These are phyloP conservation scores for Annona squamosa DNA, from an alignment of 164 flowering plant genomes.

Conservation along the genomic window DNA sequence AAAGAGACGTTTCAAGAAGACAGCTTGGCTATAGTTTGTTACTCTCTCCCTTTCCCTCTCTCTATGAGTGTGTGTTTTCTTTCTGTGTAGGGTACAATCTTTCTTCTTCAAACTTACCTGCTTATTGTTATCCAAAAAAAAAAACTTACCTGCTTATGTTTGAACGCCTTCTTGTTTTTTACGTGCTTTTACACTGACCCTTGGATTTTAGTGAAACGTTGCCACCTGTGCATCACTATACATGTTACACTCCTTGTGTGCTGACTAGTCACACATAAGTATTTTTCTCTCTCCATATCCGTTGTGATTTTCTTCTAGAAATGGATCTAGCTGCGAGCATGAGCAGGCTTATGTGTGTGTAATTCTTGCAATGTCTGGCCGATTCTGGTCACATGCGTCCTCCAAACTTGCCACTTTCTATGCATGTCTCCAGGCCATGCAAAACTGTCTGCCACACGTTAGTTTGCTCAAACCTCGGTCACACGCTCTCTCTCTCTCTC, in stretches of 20 bases:
- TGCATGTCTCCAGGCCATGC: no score
- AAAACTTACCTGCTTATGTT: no score
- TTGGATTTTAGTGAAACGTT: background rate
- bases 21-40: conserved; percentile 44
- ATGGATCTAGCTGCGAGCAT: no score
- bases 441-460: no score
- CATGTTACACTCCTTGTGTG: no score
- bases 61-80: background rate
- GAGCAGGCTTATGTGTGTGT: no score
- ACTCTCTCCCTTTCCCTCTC: conserved; percentile 20
- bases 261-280: background rate
- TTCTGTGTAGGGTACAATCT: background rate
- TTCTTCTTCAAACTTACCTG: background rate
- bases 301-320: no score
- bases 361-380: no score
- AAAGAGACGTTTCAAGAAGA: conserved; percentile 48
- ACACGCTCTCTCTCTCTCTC: background rate
- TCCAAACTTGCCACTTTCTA: no score
- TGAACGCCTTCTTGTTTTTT: background rate
- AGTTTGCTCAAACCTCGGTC: no score
- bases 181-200: background rate
- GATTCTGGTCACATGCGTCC: no score
- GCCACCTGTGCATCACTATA: background rate
- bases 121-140: background rate
- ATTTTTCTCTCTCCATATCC: background rate